These are phyloP conservation scores for Epichloe sibirici DNA, from an alignment of 2,329 filamentous ascomycete species.

Conservation along the genomic window DNA sequence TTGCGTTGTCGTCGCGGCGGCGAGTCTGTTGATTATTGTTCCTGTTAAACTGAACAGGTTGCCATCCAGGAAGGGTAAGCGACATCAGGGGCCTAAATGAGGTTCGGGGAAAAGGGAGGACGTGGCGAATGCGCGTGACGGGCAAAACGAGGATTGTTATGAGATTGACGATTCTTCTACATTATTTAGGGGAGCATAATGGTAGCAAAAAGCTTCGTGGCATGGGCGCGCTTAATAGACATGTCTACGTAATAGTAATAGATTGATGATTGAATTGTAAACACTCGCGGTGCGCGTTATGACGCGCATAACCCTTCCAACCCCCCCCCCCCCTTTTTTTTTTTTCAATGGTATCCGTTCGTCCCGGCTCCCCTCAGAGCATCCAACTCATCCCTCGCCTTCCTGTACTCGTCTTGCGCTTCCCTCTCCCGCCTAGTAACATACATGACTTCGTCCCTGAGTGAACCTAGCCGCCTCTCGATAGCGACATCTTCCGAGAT, in stretches of 20 bases:
- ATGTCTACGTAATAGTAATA: too few relatives aligned
- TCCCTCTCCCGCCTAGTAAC: conserved; percentile 75
- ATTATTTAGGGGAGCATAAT: too few relatives aligned
- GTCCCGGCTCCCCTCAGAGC: conserved; percentile 30
- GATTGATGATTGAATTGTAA: too few relatives aligned
- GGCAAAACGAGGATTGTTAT: too few relatives aligned
- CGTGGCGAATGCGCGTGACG: too few relatives aligned
- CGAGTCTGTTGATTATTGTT: conserved; percentile 34
- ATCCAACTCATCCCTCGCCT: conserved; percentile 65
- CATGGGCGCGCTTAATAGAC: too few relatives aligned
- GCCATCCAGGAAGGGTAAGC: conserved; percentile 24
- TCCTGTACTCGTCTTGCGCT: conserved; percentile 76
- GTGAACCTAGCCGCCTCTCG: conserved; percentile 53
- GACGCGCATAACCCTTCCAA: background rate
- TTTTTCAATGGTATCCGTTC: conserved; percentile 26
- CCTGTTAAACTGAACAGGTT: conserved; percentile 43
- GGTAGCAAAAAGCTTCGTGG: too few relatives aligned
- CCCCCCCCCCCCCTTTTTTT: background rate
- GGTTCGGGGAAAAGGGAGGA: background rate
- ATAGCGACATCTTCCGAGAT: conserved; percentile 72
- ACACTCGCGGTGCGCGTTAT: too few relatives aligned
- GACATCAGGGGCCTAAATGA: background rate
- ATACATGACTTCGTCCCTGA: conserved; percentile 74
- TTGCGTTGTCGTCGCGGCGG: conserved; percentile 32
- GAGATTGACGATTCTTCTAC: too few relatives aligned